Percentiles rank a stretch among this genome's conserved stretches.
phyloP scores from a whole-genome alignment of 1,284 basidiomycete genomes.

The Pisolithus thermaeus region DNA sequence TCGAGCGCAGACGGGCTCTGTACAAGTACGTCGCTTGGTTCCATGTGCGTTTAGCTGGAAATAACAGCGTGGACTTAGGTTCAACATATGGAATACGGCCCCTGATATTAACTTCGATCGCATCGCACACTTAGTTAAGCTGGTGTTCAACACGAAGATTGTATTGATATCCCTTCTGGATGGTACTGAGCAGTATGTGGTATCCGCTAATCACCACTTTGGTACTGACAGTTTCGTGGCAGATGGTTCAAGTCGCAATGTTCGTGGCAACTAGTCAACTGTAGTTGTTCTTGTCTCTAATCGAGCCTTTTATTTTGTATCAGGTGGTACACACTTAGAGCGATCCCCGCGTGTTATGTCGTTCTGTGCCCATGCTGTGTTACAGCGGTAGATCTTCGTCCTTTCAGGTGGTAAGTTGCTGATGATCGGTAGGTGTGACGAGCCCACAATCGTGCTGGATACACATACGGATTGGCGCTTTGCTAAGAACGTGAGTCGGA shows the following conservation, averaged over 20 bases:
- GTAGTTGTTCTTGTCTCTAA: constrained; percentile 4
- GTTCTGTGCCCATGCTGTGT: constrained; percentile 79
- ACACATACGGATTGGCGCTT: constrained; percentile 86
- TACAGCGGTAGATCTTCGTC: constrained; percentile 57
- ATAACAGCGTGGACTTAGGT: constrained; percentile 40
- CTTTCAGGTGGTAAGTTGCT: constrained; percentile 4
- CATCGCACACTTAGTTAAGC: constrained; percentile 83
- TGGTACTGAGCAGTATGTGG: constrained; percentile 66
- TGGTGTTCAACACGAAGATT: constrained; percentile 88
- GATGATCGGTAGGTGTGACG: constrained; percentile 56
- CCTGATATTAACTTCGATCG: constrained; percentile 89
- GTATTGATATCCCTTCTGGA: constrained; percentile 83
- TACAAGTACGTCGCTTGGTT: constrained; percentile 52
- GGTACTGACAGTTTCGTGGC: constrained; percentile 9
- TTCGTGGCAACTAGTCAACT: constrained; percentile 29
- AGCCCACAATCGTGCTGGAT: constrained; percentile 85
- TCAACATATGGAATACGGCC: constrained; percentile 82
- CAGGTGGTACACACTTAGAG: constrained; percentile 58
- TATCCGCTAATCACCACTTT: constrained; percentile 2
- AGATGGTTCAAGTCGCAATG: constrained; percentile 85
- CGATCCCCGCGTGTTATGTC: constrained; percentile 60
- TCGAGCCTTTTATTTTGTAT: constrained; percentile 7
- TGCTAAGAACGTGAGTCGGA: constrained; percentile 55
- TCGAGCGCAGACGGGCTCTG: constrained; percentile 73
- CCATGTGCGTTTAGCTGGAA: neutral